These are phyloP conservation scores for Pogostemon cablin DNA, from an alignment of 257 asterid species.

Conservation along the genomic window DNA sequence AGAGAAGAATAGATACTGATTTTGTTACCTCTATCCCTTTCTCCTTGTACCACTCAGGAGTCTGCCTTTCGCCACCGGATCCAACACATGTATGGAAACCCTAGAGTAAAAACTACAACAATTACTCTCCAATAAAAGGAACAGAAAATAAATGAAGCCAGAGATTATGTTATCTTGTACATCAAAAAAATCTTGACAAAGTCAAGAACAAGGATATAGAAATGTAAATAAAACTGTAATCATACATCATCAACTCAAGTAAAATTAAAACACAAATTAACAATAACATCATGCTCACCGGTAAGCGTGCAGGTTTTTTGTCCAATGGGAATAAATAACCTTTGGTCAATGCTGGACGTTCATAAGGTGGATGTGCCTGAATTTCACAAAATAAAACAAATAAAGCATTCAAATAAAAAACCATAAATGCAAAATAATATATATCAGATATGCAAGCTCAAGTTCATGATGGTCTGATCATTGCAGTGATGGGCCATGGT, in stretches of 20 bases:
- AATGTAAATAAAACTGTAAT: constrained; percentile 3
- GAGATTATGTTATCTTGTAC: not conserved
- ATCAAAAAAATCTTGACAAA: constrained; percentile 7
- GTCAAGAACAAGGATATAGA: constrained; percentile 21
- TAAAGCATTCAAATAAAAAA: constrained; percentile 28
- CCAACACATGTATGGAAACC: constrained; percentile 99
- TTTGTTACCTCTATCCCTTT: constrained; percentile 86
- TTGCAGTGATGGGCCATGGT: not conserved
- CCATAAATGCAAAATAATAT: not conserved
- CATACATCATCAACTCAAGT: constrained; percentile 8
- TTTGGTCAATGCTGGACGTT: constrained; percentile 96
- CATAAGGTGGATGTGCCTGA: constrained; percentile 91
- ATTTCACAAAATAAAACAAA: constrained; percentile 10
- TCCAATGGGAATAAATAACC: constrained; percentile 84
- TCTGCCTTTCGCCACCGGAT: constrained; percentile 89
- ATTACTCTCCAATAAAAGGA: constrained; percentile 23
- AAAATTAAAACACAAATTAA: not conserved
- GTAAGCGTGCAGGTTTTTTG: constrained; percentile 94
- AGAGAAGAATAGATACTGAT: not conserved
- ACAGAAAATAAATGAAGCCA: not conserved
- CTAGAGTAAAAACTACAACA: constrained; percentile 44
- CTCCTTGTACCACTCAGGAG: constrained; percentile 98
- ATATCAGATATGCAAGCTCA: constrained; percentile 8
- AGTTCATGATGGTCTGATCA: constrained; percentile 4
- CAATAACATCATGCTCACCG: constrained; percentile 57